Base-by-base conservation (phyloP, 1,284 basidiomycete genomes). In the Tetrapyrgos nigripes region DNA sequence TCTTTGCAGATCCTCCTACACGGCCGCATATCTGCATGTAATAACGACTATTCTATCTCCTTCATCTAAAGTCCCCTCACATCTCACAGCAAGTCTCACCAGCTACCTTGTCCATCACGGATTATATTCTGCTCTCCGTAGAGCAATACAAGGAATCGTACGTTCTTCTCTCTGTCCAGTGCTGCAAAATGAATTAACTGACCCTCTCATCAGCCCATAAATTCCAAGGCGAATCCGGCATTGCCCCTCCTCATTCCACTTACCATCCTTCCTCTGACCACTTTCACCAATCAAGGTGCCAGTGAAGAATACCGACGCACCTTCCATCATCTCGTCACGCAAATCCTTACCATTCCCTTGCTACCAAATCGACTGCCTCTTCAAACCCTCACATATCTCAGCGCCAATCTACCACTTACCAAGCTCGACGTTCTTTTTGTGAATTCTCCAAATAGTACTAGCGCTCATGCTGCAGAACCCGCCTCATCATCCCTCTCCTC, bases 361-460 rank as follows among this genome's bases (percentile, higher is more conserved):
- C 79, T 92, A 1, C 89, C 86, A 1, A 88, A 91, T 68, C 85
- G 88, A 8, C 75, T 93, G 24, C 83, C 89, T 11, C 70, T 91
- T 9, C 61, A 73, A 8, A 74, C 81, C 26, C 78, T 91, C 17
- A 73, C 75, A 1, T 62, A 68, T 24, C 68, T 83, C 26, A 75
- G 77, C 5, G 70, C 76, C 3, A 65, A 64, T 2, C 64, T 80
- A 13, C 77, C 78, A n/a, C 60, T 82, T 58, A 44, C 70, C 21
- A 55, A 70, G 31, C 21, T 57, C 24, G 23, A 49, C 24, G 19
- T 40, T 9, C 19, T 57, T 8, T 57, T 40, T n/a, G 19, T 17
- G 37, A 40, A 11, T 40, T 59, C 78, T 35, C 53, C 70, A 49
- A 57, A 67, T 21, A 40, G 74, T 45, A 57, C 33, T 19, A 26